phyloP scores from a whole-genome alignment of 495 filamentous ascomycete species.

The Penicillium herquei region DNA sequence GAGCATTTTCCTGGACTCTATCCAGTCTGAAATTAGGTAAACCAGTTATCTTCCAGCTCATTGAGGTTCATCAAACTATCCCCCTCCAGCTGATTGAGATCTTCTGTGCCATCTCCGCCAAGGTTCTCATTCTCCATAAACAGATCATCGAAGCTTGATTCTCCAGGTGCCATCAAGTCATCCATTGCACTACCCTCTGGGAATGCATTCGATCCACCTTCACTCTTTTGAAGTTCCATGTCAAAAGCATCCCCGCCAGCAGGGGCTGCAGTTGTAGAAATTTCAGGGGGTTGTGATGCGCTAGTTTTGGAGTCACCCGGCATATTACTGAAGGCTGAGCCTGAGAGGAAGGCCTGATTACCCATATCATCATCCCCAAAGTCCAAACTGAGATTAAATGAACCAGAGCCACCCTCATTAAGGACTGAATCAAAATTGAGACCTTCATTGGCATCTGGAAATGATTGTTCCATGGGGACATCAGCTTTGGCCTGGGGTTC shows the following conservation, averaged over 20 bases:
- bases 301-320: constrained; percentile 14
- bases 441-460: constrained; percentile 26
- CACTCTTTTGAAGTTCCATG: constrained; percentile 37
- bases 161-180: constrained; percentile 45
- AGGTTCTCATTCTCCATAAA: constrained; percentile 47
- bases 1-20: too few species aligned
- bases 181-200: constrained; percentile 23
- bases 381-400: constrained; percentile 47
- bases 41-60: constrained; percentile 48
- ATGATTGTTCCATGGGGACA: constrained; percentile 16
- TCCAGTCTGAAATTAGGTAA: constrained; percentile 23
- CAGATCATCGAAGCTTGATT: constrained; percentile 51
- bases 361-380: constrained; percentile 46
- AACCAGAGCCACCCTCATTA: constrained; percentile 34
- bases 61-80: constrained; percentile 43
- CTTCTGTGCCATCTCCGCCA: constrained; percentile 29
- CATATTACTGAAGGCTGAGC: constrained; percentile 30
- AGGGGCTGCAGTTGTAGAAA: constrained; percentile 27
- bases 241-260: constrained; percentile 45
- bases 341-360: constrained; percentile 44
- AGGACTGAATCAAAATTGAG: constrained; percentile 42
- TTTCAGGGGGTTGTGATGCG: constrained; percentile 28
- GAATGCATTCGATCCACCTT: constrained; percentile 13
- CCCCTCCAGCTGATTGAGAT: constrained; percentile 40
- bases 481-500: constrained; percentile 23